These are phyloP conservation scores for Dioscorea dumetorum DNA, from an alignment of 106 monocot species.

Conservation along the genomic window DNA sequence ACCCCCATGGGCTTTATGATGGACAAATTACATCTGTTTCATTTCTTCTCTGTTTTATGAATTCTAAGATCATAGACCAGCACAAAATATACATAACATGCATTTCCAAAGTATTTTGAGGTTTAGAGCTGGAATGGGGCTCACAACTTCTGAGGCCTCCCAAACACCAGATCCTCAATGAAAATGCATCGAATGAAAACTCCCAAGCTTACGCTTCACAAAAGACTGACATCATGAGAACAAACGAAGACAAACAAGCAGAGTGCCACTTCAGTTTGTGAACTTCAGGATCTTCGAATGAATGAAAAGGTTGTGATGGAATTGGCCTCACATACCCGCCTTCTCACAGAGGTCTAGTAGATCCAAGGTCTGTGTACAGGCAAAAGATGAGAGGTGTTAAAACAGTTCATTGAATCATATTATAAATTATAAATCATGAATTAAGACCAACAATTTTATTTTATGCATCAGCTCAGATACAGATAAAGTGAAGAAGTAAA, in stretches of 20 bases:
- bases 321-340: conserved; percentile 30
- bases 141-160: conserved; percentile 1
- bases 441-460: not conserved
- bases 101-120: not conserved
- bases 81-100: conserved; percentile 1
- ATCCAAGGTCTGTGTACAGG: conserved; percentile 33
- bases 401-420: not conserved
- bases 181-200: not conserved
- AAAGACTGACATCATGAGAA: not conserved
- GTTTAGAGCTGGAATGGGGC: not conserved
- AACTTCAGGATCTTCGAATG: not conserved
- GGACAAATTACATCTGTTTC: too few species aligned
- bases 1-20: too few species aligned
- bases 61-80: not conserved
- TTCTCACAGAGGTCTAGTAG: conserved; percentile 63
- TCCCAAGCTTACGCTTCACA: conserved; percentile 34
- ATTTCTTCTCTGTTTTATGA: too few species aligned
- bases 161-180: conserved; percentile 8
- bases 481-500: not conserved
- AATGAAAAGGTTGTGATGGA: not conserved
- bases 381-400: not conserved
- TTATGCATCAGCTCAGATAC: not conserved
- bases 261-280: conserved; percentile 8
- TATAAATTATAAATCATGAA: too few species aligned
- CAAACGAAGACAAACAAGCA: not conserved